Base-by-base conservation (phyloP, 768 basidiomycete species). In the Sporobolomyces phaffii region DNA sequence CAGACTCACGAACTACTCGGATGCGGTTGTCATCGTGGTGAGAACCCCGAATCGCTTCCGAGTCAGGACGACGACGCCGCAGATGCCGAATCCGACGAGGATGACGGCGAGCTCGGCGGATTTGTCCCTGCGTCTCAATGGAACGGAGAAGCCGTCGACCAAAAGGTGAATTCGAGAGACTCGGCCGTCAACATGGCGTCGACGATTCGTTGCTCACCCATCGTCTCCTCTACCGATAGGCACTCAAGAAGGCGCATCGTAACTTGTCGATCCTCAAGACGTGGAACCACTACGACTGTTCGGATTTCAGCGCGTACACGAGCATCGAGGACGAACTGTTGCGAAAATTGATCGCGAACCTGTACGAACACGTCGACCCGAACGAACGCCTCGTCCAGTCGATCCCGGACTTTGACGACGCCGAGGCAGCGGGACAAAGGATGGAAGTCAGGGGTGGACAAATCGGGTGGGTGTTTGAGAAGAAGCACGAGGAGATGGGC, bases 1-100 rank as follows among this genome's bases (percentile, higher is more conserved):
- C 88, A 93, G 67, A 98, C 93, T 2, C 94, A 98, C 73, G 94
- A 97, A 70, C 82, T 97, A 22, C 81, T 97, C 18, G 87, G 84
- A 65, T 98, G 93, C 74, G 80, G 80, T 15, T 94, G 90, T 70
- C 83, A 82, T 41, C 48, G 49, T 28, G 53, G 56, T 1, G 56
- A 62, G 20, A 36, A 36, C 6, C 31, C 36, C 29, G 24, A 26
- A 1, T 40, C 54, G 26, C 49, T 54, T 9, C 6, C 38, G 3
- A 56, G 54, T 56, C 54, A 56, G 28, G 63, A 43, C 3, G 54
- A 41, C 0, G 60, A 57, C 5, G 58, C 44, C 5, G 44, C 45
- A 5, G 60, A 57, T 15, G 24, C n/a, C n/a, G 49, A 43, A n/a
- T n/a, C n/a, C 4, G 60, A 56, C 18, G 47, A 36, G 2, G 64